phyloP scores from a whole-genome alignment of 23 red algal genomes.

The Gracilaria gracilis region DNA sequence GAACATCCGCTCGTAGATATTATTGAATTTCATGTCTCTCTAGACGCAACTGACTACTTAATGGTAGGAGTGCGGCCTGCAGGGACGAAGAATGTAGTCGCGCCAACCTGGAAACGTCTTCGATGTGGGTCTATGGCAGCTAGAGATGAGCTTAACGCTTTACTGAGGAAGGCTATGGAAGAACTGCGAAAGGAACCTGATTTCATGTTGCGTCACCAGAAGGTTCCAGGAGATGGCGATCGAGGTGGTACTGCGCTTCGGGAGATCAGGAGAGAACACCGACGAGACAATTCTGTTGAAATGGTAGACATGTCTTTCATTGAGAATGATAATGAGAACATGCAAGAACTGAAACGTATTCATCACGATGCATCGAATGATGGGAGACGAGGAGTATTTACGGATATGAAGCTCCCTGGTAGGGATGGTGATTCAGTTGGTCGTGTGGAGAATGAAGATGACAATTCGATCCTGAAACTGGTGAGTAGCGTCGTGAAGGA shows the following conservation, averaged over 20 bases:
- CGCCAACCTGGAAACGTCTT: conserved; percentile 60
- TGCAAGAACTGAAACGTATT: conserved; percentile 55
- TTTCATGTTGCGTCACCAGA: conserved; percentile 9
- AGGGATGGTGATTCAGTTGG: not conserved
- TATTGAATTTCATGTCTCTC: conserved; percentile 57
- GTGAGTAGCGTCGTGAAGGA: not conserved
- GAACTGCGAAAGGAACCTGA: conserved; percentile 29
- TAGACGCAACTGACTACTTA: conserved; percentile 41
- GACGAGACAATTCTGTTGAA: conserved; percentile 53
- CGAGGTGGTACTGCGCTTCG: conserved; percentile 7
- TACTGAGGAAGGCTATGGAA: conserved; percentile 63
- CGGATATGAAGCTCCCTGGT: conserved; percentile 64
- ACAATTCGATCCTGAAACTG: conserved; percentile 17
- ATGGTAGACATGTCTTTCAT: conserved; percentile 53
- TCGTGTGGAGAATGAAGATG: not conserved
- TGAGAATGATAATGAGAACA: conserved; percentile 28
- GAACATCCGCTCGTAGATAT: conserved; percentile 71
- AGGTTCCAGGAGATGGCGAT: not conserved
- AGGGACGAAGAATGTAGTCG: conserved; percentile 12
- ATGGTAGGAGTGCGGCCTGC: conserved; percentile 66
- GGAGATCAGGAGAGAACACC: conserved; percentile 34
- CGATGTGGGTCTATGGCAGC: conserved; percentile 54
- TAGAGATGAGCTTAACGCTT: conserved; percentile 58
- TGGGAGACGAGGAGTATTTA: conserved; percentile 57
- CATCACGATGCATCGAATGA: conserved; percentile 73